Evolutionary conservation across 768 basidiomycete species (phyloP), one percentile per base, ranked within the genome.

Genomic region (Calocybe cyanea): DNA sequence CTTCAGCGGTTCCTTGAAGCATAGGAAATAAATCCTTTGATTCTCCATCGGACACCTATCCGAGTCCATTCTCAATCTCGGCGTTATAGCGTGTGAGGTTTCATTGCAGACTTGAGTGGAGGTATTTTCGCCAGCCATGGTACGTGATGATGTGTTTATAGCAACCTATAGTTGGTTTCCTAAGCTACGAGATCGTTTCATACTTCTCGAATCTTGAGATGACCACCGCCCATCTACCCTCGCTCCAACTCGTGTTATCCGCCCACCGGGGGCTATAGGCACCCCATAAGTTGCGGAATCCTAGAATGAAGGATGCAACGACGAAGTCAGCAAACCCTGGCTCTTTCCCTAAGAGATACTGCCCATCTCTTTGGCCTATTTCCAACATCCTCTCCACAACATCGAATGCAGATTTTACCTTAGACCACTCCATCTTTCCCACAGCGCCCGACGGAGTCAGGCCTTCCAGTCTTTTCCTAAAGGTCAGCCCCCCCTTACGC

Each of bases 321-420:
- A 60, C 50, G 13, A 73, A 54, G 49, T 75, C 73, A 1, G 61
- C 0, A n/a, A n/a, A n/a, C n/a, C n/a, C n/a, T n/a, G n/a, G n/a
- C n/a, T n/a, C n/a, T n/a, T n/a, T n/a, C n/a, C 69, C 72, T 53
- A 69, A 51, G n/a, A 73, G 31, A 31, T 55, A 61, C 4, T 67
- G 52, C 19, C 38, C 57, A 46, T 38, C 43, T 31, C 13, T 13
- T 20, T 52, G 45, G 17, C 49, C 61, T 41, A 57, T 59, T 25
- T 55, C 47, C 32, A 59, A 55, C 56, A 54, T 61, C 3, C 13
- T 43, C 14, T 54, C 58, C 2, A 64, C 17, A 13, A 46, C 40
- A 2, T 36, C 57, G 5, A 60, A 53, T 0, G 46, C 54, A 2
- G 23, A 53, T 40, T 58, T 55, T 2, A 61, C 38, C 34, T 52